Evolutionary conservation across 2,329 filamentous ascomycete genomes (phyloP).

Genomic region (Allantophomopsis cytisporea): DNA sequence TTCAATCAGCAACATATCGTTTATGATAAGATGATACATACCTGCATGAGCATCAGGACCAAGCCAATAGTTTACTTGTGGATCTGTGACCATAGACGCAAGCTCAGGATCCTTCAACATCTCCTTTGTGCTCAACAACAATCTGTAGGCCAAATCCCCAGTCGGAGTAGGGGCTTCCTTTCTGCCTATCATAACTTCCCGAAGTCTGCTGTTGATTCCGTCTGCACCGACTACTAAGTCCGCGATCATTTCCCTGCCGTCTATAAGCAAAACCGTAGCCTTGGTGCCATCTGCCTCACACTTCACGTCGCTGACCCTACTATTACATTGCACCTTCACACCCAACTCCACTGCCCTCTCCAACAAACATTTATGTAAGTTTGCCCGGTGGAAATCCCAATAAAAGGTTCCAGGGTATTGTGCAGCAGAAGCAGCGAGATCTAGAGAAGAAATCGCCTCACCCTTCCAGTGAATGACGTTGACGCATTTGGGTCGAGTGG

Average conservation of each 20-base stretch:
- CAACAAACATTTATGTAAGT: constrained; percentile 29
- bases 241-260: constrained; percentile 13
- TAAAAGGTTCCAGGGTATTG: constrained; percentile 17
- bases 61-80: constrained; percentile 32
- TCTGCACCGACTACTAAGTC: constrained; percentile 27
- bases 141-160: constrained; percentile 28
- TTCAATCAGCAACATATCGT: background rate
- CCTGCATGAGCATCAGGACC: constrained; percentile 32
- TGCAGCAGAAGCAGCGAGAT: constrained; percentile 8
- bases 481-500: constrained; percentile 27
- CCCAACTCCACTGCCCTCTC: constrained; percentile 23
- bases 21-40: constrained; percentile 5
- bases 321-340: constrained; percentile 22
- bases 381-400: constrained; percentile 32
- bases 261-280: constrained; percentile 14
- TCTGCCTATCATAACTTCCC: constrained; percentile 24
- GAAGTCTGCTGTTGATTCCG: constrained; percentile 24
- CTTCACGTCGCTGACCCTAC: constrained; percentile 21
- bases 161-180: constrained; percentile 32
- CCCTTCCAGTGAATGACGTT: constrained; percentile 29
- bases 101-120: constrained; percentile 26
- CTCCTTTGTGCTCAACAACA: constrained; percentile 27
- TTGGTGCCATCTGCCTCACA: constrained; percentile 6
- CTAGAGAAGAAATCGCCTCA: constrained; percentile 11
- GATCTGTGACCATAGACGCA: constrained; percentile 21